Evolutionary conservation across 305 asterid species (phyloP).

Genomic region (Stenogyne calaminthoides): DNA sequence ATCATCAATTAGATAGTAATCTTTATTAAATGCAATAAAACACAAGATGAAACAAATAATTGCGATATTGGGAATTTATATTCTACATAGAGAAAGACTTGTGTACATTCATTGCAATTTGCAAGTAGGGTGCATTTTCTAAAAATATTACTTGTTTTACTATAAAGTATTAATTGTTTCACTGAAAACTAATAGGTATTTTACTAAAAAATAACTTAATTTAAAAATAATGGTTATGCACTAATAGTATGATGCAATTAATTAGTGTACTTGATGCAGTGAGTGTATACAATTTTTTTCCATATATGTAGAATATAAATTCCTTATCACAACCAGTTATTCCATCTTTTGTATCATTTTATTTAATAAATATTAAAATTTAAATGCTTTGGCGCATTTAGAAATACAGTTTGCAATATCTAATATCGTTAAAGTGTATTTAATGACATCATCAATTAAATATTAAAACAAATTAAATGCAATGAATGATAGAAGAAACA

Average conservation of each 20-base stretch:
- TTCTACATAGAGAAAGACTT: not conserved
- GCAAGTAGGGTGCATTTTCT: not conserved
- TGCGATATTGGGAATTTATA: not conserved
- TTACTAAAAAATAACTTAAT: too few relatives aligned
- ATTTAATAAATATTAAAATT: too few relatives aligned
- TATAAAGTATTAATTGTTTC: not conserved
- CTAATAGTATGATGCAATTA: not conserved
- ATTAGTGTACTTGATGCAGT: not conserved
- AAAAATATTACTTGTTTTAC: too few relatives aligned
- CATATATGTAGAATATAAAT: too few relatives aligned
- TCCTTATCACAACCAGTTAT: too few relatives aligned
- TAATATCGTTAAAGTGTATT: not conserved
- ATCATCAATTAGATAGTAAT: not conserved
- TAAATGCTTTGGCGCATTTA: too few relatives aligned
- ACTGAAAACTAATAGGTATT: too few relatives aligned
- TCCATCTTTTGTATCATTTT: too few relatives aligned
- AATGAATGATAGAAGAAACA: not conserved
- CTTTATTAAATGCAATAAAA: not conserved
- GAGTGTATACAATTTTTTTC: too few relatives aligned
- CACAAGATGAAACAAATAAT: not conserved
- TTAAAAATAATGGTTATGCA: too few relatives aligned
- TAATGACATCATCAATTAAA: not conserved
- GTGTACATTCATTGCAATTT: not conserved
- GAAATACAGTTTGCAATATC: too few relatives aligned
- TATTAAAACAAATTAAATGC: not conserved